Evolutionary conservation across 129 eudicot species (phyloP), one percentile per base, ranked within the genome.

Genomic region (Escallonia herrerae): DNA sequence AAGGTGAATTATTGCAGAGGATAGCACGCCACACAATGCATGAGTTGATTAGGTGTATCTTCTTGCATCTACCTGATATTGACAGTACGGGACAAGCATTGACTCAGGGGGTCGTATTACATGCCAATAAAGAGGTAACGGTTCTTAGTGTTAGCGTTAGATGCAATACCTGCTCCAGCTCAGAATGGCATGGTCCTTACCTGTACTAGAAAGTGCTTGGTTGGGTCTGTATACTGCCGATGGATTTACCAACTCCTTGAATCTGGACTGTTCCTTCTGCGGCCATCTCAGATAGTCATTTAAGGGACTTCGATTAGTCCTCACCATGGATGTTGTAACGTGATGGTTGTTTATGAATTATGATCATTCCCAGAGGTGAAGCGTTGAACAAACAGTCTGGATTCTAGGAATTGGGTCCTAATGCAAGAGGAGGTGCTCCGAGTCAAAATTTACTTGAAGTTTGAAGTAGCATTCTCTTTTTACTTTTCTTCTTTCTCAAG

Each of bases 11-110:
- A 37, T 62, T 77, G 65, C 81, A 77, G 64, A 71, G 81, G 64
- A 71, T 77, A 64, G 69, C 81, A 9, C 81, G 81, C 63, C 72
- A 71, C 56, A 77, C 81, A 6, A 77, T 77, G 76, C 81, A 77
- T 71, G 81, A 77, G 39, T 59, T 77, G 43, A 55, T 71, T 33
- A 70, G 76, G 73, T 71, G 77, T 65, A 66, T 77, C n/a, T 77
- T 77, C 60, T 58, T 64, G 3, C 73, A 56, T 66, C 72, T 77
- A 40, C 77, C 71, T 14, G 69, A 64, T 14, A 49, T 76, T 56
- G 66, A 70, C 15, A 10, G 22, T 22, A 44, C 43, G 40, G 43
- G 7, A 45, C 47, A 40, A 7, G 62, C 65, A 38, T 33, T 62
- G 48, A 46, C 61, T 48, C 56, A 68, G 40, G 74, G 74, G 69